Evolutionary conservation across 192 early-diverging fungal genomes (phyloP), one percentile per base, ranked within the genome.

Genomic region (Helicostylum pulchrum): DNA sequence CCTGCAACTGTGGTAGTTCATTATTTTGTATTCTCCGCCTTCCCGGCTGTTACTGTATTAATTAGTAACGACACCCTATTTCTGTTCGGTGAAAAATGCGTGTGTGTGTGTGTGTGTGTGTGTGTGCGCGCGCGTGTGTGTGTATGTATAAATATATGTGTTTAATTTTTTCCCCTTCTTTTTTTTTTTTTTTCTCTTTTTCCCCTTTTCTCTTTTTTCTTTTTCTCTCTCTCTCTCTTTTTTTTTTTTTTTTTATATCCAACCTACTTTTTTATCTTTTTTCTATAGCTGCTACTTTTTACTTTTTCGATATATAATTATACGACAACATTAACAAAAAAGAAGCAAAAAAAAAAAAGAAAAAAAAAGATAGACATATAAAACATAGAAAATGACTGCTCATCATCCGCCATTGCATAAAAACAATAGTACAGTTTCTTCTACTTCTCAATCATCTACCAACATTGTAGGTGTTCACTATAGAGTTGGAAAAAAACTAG

Each of bases 391-490:
- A 30, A 66, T 66, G 65, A 59, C 54, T 17, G 43, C 14, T 42
- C 54, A 46, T 57, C 53, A 55, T 48, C 42, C 45, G 15, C 31
- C 60, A 39, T 23, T 34, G 34, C 49, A 42, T 53, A 53, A 59
- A 59, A 59, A 21, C 43, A 45, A 12, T 17, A 53, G 51, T n/a
- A 3, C 65, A 32, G 15, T 54, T 4, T 47, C 46, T 10, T n/a
- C 23, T 20, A 36, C 54, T n/a, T 19, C 44, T 8, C 61, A 78
- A 43, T 83, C 79, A 12, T 63, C 71, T 11, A 81, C 85, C 36
- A 94, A 93, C 69, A 84, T 97, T 58, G 97, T 99, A 21, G 97
- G 97, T 31, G 93, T 94, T 19, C 95, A 97, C 68, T 99, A 92
- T 76, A 90, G 88, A 71, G 94, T 99, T 21, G 95, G 94, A 39